phyloP scores from a whole-genome alignment of 2,329 filamentous ascomycete genomes.

The Graphilbum sp. region DNA sequence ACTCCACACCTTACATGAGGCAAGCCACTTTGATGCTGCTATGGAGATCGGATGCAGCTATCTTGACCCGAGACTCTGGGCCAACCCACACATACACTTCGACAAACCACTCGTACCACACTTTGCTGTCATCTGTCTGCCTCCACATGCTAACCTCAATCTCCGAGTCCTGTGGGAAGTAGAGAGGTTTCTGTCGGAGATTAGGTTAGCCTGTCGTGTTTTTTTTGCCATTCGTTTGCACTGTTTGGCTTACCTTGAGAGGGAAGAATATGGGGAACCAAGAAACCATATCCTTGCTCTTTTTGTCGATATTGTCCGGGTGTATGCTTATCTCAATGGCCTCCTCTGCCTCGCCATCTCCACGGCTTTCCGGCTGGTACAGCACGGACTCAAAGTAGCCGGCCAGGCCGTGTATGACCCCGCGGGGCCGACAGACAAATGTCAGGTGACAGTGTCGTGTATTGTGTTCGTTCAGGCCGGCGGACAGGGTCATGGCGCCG shows the following conservation, averaged over 20 bases:
- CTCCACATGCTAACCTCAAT: slow-evolving; percentile 90
- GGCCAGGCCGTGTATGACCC: slow-evolving; percentile 76
- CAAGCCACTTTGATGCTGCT: slow-evolving; percentile 55
- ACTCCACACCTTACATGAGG: slow-evolving; percentile 38
- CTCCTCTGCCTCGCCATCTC: slow-evolving; percentile 19
- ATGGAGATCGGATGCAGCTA: slow-evolving; percentile 49
- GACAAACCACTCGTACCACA: slow-evolving; percentile 98
- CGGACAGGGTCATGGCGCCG: slow-evolving; percentile 57
- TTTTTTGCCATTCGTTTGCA: neutral
- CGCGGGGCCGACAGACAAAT: slow-evolving; percentile 63
- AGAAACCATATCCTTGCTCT: slow-evolving; percentile 96
- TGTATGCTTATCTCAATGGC: slow-evolving; percentile 82
- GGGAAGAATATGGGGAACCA: slow-evolving; percentile 99
- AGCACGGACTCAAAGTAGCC: slow-evolving; percentile 97
- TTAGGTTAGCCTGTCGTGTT: neutral
- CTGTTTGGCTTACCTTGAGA: slow-evolving; percentile 50
- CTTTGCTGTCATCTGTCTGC: slow-evolving; percentile 83
- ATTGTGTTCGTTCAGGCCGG: slow-evolving; percentile 84
- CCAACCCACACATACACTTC: slow-evolving; percentile 60
- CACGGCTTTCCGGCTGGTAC: slow-evolving; percentile 38
- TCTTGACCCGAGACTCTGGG: slow-evolving; percentile 44
- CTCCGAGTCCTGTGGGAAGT: slow-evolving; percentile 70
- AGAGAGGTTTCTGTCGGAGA: slow-evolving; percentile 61
- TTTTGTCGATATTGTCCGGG: slow-evolving; percentile 76
- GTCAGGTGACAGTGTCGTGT: slow-evolving; percentile 59